phyloP scores from a whole-genome alignment of 345 rosid genomes.

The Laguncularia racemosa region DNA sequence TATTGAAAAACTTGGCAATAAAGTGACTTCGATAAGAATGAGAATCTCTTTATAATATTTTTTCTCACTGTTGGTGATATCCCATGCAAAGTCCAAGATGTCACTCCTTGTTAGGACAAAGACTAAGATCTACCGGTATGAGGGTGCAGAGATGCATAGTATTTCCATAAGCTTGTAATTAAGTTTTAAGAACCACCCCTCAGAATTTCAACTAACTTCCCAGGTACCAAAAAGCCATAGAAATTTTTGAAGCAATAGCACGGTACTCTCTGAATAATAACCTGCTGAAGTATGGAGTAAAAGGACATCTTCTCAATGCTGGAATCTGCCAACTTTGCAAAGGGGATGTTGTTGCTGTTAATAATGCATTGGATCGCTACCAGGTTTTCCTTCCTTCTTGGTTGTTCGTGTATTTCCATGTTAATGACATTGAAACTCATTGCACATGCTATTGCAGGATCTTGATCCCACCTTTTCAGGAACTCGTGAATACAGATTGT shows the following conservation, averaged over 20 bases:
- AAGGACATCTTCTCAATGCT: constrained; percentile 96
- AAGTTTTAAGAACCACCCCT: too few relatives aligned
- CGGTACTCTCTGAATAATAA: constrained; percentile 60
- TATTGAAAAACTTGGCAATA: too few relatives aligned
- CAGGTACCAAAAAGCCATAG: constrained; percentile 84
- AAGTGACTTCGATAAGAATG: too few relatives aligned
- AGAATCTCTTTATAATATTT: too few relatives aligned
- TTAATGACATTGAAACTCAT: constrained; percentile 1
- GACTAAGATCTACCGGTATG: too few relatives aligned
- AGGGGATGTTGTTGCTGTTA: constrained; percentile 79
- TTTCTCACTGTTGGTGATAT: too few relatives aligned
- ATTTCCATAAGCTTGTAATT: background rate
- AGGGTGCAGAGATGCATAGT: background rate
- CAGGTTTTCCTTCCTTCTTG: constrained; percentile 47
- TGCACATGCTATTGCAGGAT: constrained; percentile 46
- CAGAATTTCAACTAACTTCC: constrained; percentile 16
- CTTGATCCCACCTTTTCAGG: constrained; percentile 95
- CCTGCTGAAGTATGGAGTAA: constrained; percentile 93
- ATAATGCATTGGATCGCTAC: constrained; percentile 83
- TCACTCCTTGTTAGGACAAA: too few relatives aligned
- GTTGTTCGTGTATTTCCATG: background rate
- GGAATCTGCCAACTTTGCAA: constrained; percentile 96
- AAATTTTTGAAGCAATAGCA: constrained; percentile 86
- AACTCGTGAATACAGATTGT: constrained; percentile 75
- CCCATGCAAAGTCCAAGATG: too few relatives aligned